A percentile compares a stretch with the other conserved stretches of the same genome.
phyloP scores from a whole-genome alignment of 306 rosid species.

The Sechiopsis laciniata region DNA sequence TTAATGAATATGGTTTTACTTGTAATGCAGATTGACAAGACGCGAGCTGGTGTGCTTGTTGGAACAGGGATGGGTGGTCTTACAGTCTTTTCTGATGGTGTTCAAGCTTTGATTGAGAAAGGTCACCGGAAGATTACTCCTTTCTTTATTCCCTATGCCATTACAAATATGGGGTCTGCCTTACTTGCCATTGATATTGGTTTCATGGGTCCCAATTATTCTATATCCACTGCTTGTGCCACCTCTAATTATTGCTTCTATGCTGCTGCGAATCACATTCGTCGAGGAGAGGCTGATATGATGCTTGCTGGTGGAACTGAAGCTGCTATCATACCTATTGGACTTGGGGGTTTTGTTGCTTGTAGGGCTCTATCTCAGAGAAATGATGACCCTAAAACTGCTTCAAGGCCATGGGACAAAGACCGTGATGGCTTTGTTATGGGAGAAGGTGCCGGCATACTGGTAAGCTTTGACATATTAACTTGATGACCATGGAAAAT shows the following conservation, averaged over 20 bases:
- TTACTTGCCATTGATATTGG: no score
- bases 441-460: slow-evolving; percentile 94
- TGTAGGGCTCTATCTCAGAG: slow-evolving; percentile 95
- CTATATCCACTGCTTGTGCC: slow-evolving; percentile 96
- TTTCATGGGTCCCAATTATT: slow-evolving; percentile 29
- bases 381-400: slow-evolving; percentile 87
- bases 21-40: slow-evolving; percentile 61
- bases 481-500: slow-evolving; percentile 9
- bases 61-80: slow-evolving; percentile 98
- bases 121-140: slow-evolving; percentile 88
- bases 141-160: slow-evolving; percentile 87
- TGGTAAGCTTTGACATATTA: no score
- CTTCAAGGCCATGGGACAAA: slow-evolving; percentile 99
- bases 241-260: slow-evolving; percentile 92
- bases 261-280: slow-evolving; percentile 94
- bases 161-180: slow-evolving; percentile 39
- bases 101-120: slow-evolving; percentile 67
- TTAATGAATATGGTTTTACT: neutral
- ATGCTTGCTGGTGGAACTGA: no score
- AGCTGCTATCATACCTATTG: slow-evolving; percentile 90
- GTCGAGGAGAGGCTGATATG: slow-evolving; percentile 93
- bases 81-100: slow-evolving; percentile 79
- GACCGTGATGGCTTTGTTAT: slow-evolving; percentile 96
- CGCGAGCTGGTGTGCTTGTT: slow-evolving; percentile 80
- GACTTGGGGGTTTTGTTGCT: slow-evolving; percentile 91